phyloP scores from a whole-genome alignment of 2,329 filamentous ascomycete genomes.

The Aspergillus spinulosporus region DNA sequence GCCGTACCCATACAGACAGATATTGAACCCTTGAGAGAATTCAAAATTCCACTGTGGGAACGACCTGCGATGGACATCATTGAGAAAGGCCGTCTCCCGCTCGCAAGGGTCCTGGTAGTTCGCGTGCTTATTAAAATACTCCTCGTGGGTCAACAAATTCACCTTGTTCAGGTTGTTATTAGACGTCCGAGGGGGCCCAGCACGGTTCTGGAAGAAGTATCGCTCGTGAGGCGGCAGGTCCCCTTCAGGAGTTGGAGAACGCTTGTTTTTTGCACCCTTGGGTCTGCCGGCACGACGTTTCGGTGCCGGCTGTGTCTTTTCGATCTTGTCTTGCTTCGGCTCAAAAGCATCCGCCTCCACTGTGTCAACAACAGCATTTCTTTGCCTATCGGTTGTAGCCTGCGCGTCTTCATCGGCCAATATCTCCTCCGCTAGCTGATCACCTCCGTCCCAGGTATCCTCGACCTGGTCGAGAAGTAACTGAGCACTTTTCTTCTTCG shows the following conservation, averaged over 20 bases:
- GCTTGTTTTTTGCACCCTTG: constrained; percentile 58
- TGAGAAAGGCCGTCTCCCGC: constrained; percentile 68
- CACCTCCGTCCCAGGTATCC: constrained; percentile 62
- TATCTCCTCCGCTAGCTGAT: constrained; percentile 69
- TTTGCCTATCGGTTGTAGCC: constrained; percentile 25
- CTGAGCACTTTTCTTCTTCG: constrained; percentile 78
- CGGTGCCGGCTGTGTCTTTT: constrained; percentile 51
- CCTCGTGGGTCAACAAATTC: constrained; percentile 80
- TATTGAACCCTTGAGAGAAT: constrained; percentile 78
- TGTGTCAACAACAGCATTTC: constrained; percentile 29
- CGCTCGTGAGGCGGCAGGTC: constrained; percentile 84
- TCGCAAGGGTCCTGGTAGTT: constrained; percentile 68
- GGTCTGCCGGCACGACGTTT: constrained; percentile 58
- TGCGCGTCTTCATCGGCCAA: constrained; percentile 48
- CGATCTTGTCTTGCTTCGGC: constrained; percentile 34
- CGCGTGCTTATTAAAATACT: constrained; percentile 74
- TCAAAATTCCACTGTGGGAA: constrained; percentile 95
- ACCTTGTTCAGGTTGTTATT: constrained; percentile 77
- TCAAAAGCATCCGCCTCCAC: constrained; percentile 37
- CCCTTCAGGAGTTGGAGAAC: constrained; percentile 75
- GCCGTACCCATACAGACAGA: constrained; percentile 90
- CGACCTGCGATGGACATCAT: constrained; percentile 72
- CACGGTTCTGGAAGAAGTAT: constrained; percentile 90
- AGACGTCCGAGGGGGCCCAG: constrained; percentile 78
- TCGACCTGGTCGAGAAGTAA: constrained; percentile 75